A percentile compares a stretch with the other conserved stretches of the same genome.
phyloP scores from a whole-genome alignment of 1,284 basidiomycete genomes.

The Ustilago sp. region DNA sequence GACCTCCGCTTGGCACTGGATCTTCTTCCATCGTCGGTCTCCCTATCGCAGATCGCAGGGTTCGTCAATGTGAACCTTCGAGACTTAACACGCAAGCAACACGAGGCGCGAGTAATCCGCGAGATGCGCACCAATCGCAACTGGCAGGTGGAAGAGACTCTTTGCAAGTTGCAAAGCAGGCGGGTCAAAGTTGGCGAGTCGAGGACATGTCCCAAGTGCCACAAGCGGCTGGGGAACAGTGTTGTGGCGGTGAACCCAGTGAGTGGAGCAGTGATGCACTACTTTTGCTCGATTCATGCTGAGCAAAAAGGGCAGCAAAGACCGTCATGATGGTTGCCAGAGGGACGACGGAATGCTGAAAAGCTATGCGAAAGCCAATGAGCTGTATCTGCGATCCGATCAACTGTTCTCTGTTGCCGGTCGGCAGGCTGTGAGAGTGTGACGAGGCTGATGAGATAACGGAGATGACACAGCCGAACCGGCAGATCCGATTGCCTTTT shows the following conservation, averaged over 20 bases:
- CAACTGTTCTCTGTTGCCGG: background rate
- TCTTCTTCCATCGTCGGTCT: slow-evolving; percentile 87
- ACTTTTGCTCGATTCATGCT: slow-evolving; percentile 59
- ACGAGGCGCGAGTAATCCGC: slow-evolving; percentile 72
- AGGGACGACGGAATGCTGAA: background rate
- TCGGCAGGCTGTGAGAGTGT: background rate
- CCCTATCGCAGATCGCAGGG: slow-evolving; percentile 79
- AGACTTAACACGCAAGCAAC: slow-evolving; percentile 36
- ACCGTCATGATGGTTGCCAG: slow-evolving; percentile 9
- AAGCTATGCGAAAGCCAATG: background rate
- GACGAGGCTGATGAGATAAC: background rate
- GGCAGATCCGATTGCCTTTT: slow-evolving; percentile 14
- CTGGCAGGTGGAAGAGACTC: slow-evolving; percentile 78
- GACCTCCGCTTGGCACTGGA: slow-evolving; percentile 83
- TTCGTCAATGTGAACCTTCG: slow-evolving; percentile 72
- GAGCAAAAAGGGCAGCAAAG: slow-evolving; percentile 30
- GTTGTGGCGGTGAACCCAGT: slow-evolving; percentile 84
- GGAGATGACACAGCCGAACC: slow-evolving; percentile 3
- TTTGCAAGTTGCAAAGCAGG: slow-evolving; percentile 82
- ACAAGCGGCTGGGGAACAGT: slow-evolving; percentile 91
- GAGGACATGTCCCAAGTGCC: slow-evolving; percentile 91
- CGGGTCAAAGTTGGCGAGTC: slow-evolving; percentile 89
- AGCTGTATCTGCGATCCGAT: background rate
- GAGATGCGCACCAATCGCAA: slow-evolving; percentile 78
- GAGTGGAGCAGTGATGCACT: slow-evolving; percentile 62